Evolutionary conservation across 768 basidiomycete species (phyloP).

Genomic region (Boletus pseudo-olivaceus): DNA sequence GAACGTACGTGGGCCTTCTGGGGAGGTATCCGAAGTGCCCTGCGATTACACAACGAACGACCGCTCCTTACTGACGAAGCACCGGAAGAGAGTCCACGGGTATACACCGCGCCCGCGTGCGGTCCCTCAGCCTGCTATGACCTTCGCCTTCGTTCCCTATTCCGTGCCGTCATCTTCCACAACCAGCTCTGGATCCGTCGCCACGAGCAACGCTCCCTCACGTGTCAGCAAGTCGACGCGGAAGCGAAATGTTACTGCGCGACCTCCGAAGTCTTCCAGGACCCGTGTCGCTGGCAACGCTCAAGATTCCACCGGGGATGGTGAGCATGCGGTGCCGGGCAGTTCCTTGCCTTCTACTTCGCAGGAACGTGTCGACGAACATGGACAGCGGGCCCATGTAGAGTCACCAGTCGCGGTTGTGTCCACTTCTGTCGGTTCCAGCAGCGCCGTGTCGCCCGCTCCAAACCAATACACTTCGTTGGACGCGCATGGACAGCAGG

Average conservation of each 20-base stretch:
- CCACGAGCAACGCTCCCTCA: neutral
- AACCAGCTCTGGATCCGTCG: too few relatives aligned
- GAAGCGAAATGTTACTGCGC: neutral
- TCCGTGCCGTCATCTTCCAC: neutral
- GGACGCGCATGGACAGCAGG: neutral
- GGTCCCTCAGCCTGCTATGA: too few relatives aligned
- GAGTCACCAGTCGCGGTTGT: neutral
- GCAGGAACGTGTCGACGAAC: neutral
- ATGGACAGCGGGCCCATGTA: neutral
- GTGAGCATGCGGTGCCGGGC: neutral
- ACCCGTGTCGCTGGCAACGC: neutral
- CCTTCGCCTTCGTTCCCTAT: neutral
- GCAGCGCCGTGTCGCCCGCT: neutral
- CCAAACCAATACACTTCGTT: neutral
- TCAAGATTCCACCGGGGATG: neutral
- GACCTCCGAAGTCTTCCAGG: neutral
- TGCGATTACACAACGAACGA: slow-evolving; percentile 13
- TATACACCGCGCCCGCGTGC: slow-evolving; percentile 14
- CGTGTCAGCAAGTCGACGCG: too few relatives aligned
- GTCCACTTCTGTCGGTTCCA: neutral
- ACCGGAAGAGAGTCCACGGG: slow-evolving; percentile 7
- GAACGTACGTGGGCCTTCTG: neutral
- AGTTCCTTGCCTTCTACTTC: neutral
- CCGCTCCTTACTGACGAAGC: slow-evolving; percentile 13
- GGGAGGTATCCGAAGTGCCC: neutral